Percentiles rank a stretch among this genome's conserved stretches.
phyloP scores from a whole-genome alignment of 495 filamentous ascomycete species.

The Hypomontagnella monticulosa region DNA sequence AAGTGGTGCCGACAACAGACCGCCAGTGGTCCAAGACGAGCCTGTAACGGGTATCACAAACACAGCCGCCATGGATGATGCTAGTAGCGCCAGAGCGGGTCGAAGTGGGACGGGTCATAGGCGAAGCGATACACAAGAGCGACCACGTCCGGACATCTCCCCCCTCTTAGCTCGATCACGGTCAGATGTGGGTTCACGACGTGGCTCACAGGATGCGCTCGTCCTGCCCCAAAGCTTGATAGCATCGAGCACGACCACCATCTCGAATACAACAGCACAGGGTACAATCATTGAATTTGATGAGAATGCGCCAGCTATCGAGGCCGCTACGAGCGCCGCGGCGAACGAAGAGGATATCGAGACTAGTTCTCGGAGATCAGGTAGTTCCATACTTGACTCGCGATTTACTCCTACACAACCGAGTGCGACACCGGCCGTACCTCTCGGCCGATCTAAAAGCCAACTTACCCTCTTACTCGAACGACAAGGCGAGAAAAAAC shows the following conservation, averaged over 20 bases:
- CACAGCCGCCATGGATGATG: conserved; percentile 10
- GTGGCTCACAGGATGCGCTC: conserved; percentile 36
- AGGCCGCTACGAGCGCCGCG: conserved; percentile 28
- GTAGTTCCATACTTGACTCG: conserved; percentile 43
- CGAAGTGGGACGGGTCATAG: conserved; percentile 31
- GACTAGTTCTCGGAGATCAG: conserved; percentile 38
- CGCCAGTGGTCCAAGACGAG: background rate
- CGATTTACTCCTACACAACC: conserved; percentile 53
- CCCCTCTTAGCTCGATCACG: conserved; percentile 46
- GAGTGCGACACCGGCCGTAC: conserved; percentile 45
- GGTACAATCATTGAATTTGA: conserved; percentile 50
- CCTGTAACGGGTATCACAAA: conserved; percentile 12
- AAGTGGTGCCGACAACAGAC: background rate
- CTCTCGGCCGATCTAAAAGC: conserved; percentile 59
- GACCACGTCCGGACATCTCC: conserved; percentile 18
- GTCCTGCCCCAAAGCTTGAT: conserved; percentile 40
- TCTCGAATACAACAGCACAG: conserved; percentile 47
- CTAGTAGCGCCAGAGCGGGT: conserved; percentile 13
- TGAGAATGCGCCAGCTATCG: conserved; percentile 41
- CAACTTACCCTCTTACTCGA: conserved; percentile 61
- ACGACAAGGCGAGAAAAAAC: conserved; percentile 46
- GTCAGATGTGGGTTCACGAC: conserved; percentile 42
- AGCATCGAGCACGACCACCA: conserved; percentile 46
- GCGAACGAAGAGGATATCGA: conserved; percentile 38
- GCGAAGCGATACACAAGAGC: conserved; percentile 34